These are phyloP conservation scores for Larix kaempferi DNA, from an alignment of 75 land plant species.

Conservation along the genomic window DNA sequence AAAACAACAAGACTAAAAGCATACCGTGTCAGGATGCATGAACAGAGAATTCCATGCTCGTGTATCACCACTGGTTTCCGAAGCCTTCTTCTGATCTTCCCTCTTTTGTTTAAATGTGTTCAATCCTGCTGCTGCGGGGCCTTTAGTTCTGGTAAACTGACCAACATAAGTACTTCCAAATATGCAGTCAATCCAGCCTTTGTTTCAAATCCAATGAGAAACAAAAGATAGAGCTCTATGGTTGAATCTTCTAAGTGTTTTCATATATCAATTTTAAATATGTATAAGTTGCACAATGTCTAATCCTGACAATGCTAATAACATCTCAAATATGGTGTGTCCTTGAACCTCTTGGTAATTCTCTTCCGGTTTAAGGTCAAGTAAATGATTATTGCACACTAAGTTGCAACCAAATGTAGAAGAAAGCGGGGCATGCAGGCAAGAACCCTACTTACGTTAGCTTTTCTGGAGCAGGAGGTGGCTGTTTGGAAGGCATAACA, in stretches of 20 bases:
- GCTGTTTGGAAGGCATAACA: slow-evolving; percentile 76
- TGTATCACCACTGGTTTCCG: slow-evolving; percentile 91
- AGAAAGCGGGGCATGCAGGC: not conserved
- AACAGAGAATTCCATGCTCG: slow-evolving; percentile 89
- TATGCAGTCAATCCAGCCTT: not conserved
- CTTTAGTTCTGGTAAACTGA: slow-evolving; percentile 20
- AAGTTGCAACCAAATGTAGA: slow-evolving; percentile 3
- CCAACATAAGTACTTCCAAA: slow-evolving; percentile 4
- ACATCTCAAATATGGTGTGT: not conserved
- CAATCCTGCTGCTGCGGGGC: slow-evolving; percentile 7
- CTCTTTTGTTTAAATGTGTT: slow-evolving; percentile 75
- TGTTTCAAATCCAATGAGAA: slow-evolving; percentile 6
- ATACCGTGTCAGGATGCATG: slow-evolving; percentile 96
- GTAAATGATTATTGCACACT: no score
- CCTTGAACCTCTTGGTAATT: not conserved
- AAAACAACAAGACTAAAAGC: slow-evolving; percentile 9
- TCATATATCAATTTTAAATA: not conserved
- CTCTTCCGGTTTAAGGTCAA: no score
- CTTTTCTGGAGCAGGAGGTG: slow-evolving; percentile 28
- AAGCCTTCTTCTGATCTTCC: slow-evolving; percentile 72
- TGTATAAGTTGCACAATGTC: not conserved
- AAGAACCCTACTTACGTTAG: slow-evolving; percentile 24
- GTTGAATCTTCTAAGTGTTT: not conserved
- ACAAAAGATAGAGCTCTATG: not conserved
- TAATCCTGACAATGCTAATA: not conserved